Base-by-base conservation (phyloP, 2,329 filamentous ascomycete species). In the Helminthosporium solani region DNA sequence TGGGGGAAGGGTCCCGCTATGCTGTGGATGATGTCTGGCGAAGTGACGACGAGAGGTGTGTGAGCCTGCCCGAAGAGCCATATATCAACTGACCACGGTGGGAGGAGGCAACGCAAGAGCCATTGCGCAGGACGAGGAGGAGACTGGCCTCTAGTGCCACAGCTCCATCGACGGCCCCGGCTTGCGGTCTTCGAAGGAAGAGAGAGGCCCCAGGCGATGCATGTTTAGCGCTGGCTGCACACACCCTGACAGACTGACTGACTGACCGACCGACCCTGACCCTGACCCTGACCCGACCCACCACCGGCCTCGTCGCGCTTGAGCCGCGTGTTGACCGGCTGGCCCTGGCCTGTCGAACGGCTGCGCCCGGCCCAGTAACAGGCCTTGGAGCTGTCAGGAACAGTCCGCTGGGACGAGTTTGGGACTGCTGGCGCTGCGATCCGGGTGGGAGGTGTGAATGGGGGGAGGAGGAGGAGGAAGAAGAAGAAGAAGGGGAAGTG, bases 301-400 rank as follows among this genome's bases (percentile, higher is more conserved):
- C 19, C 23, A 15, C 38, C 40, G 40, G 42, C 37, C 42, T 44
- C 33, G 6, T 57, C 54, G 53, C 55, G 58, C 63, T 64, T 61
- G 58, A 66, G 64, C 64, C 64, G 59, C 63, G 57, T 56, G 46
- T 40, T 56, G 59, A 55, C 54, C 46, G 56, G 57, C 46, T 47
- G 45, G 47, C 39, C 46, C 53, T 57, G 45, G 56, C 49, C 49
- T 54, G 48, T 56, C 47, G 48, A 50, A 62, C 59, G 63, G 63
- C 60, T 61, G 57, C 52, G 61, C 58, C 64, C 63, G 64, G 63
- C 53, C 66, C 60, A 63, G 58, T 63, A 53, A 57, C 56, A 56
- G 55, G 56, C 46, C 48, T 46, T 34, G 36, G 36, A 34, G 38
- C 44, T 44, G 50, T 60, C 63, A 62, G 65, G 63, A 63, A 67